A percentile compares a stretch with the other conserved stretches of the same genome.
These are phyloP conservation scores for Leucoagaricus sp. DNA, from an alignment of 1,284 basidiomycete species.

Conservation along the genomic window DNA sequence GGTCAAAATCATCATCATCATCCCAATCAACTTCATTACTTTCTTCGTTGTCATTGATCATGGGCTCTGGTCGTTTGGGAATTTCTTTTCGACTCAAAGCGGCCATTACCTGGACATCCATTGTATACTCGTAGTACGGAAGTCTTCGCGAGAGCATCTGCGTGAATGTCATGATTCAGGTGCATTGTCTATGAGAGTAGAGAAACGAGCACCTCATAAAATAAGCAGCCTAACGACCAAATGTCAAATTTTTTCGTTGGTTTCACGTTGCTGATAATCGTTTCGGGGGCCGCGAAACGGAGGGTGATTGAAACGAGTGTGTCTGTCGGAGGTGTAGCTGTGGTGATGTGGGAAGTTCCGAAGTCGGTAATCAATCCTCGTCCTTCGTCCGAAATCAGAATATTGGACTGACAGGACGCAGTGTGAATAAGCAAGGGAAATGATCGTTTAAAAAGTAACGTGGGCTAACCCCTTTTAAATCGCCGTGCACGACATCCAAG, in stretches of 20 bases:
- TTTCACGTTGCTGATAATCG: neutral
- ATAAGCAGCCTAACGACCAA: neutral
- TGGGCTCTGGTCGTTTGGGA: neutral
- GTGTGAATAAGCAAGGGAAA: neutral
- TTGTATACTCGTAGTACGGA: neutral
- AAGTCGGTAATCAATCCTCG: neutral
- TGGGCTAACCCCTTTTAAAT: neutral
- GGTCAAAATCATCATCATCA: neutral
- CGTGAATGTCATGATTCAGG: no score
- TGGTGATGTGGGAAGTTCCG: neutral
- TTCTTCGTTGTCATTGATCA: neutral
- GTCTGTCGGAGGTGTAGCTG: neutral
- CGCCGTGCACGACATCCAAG: neutral
- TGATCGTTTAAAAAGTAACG: neutral
- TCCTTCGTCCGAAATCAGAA: neutral
- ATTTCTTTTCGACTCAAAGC: neutral
- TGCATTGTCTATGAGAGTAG: no score
- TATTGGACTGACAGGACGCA: neutral
- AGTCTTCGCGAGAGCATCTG: neutral
- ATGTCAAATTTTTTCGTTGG: neutral
- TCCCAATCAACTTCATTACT: neutral
- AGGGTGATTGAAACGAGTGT: neutral
- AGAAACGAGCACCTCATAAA: neutral
- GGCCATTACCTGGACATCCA: neutral
- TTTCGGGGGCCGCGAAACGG: neutral